Evolutionary conservation across 371 early-diverging fungal genomes (phyloP).

Genomic region (Mucor sp.): DNA sequence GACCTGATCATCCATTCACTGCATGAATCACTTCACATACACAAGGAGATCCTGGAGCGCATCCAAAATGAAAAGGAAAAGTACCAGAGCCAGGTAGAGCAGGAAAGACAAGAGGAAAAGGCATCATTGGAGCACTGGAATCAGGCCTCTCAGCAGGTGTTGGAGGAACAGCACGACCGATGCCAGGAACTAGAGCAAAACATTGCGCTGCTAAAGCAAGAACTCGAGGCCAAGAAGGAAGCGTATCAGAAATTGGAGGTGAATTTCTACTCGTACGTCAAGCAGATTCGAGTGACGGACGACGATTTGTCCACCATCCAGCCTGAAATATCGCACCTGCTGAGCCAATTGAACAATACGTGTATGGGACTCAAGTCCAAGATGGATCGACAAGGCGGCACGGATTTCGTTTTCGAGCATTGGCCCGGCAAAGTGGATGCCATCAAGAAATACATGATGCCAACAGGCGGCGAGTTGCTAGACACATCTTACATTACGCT

Average conservation of each 20-base stretch:
- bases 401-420: constrained; percentile 24
- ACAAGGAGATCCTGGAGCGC: constrained; percentile 46
- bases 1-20: constrained; percentile 43
- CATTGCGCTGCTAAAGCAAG: constrained; percentile 19
- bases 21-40: constrained; percentile 43
- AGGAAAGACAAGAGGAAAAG: constrained; percentile 29
- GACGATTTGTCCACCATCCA: constrained; percentile 54
- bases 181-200: constrained; percentile 27
- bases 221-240: constrained; percentile 38
- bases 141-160: constrained; percentile 12
- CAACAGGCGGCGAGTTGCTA: constrained; percentile 17
- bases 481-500: constrained; percentile 42
- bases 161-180: constrained; percentile 24
- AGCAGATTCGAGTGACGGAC: constrained; percentile 49
- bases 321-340: constrained; percentile 42
- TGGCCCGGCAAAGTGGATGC: constrained; percentile 15
- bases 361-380: constrained; percentile 45
- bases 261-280: constrained; percentile 45
- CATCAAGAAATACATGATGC: constrained; percentile 20
- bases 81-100: constrained; percentile 23
- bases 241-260: constrained; percentile 41
- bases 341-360: constrained; percentile 43
- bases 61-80: constrained; percentile 39
- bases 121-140: constrained; percentile 14
- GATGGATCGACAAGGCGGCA: constrained; percentile 36